Evolutionary conservation across 257 asterid genomes (phyloP).

Genomic region (Nicotiana sylvestris): DNA sequence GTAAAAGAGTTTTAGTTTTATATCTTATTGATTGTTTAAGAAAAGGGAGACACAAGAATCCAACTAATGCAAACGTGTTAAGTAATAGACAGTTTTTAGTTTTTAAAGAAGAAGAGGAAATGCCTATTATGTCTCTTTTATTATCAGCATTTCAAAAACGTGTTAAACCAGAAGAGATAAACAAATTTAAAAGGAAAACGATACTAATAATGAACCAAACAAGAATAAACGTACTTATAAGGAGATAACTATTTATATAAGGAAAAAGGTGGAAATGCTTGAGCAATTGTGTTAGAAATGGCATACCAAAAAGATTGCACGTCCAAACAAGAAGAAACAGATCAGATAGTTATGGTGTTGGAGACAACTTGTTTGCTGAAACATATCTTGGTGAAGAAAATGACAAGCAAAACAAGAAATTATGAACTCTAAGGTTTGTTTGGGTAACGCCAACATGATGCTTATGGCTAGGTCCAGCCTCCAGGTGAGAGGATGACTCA

Average conservation of each 20-base stretch:
- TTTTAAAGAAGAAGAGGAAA: neutral
- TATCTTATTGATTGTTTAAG: neutral
- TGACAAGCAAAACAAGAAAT: no score
- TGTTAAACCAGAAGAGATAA: neutral
- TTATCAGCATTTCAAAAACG: neutral
- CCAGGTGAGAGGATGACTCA: no score
- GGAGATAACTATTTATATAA: neutral
- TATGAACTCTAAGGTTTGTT: no score
- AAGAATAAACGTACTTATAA: neutral
- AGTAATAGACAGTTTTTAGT: neutral
- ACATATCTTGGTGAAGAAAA: no score
- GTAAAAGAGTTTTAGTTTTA: neutral
- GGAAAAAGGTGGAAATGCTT: neutral
- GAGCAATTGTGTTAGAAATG: neutral
- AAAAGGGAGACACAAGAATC: neutral
- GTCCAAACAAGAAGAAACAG: neutral
- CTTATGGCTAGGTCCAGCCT: no score
- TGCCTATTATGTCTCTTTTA: neutral
- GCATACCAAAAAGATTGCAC: neutral
- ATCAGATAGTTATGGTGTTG: no score
- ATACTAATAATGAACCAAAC: neutral
- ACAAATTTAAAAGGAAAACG: neutral
- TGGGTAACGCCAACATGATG: no score
- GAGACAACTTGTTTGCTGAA: no score
- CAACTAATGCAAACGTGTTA: conserved; percentile 7